Evolutionary conservation across 805 yeast genomes (phyloP), one percentile per base, ranked within the genome.

Genomic region (Torulaspora franciscae): DNA sequence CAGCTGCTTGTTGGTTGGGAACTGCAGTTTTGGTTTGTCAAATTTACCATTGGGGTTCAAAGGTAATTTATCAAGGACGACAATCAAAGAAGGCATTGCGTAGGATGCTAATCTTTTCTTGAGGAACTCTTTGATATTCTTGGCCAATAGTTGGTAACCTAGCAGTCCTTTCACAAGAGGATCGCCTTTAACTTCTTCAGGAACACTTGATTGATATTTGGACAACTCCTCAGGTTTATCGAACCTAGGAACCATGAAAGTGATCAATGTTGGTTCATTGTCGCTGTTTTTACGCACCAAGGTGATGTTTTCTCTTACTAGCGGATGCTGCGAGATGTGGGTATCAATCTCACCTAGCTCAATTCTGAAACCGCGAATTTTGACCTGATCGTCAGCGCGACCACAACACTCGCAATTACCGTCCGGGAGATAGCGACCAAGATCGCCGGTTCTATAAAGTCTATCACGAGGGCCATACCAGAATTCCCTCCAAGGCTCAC

Each of bases 321-420:
- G 70, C 2, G 93, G 85, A 70, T 90, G 96, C 65, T 89, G 96
- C 10, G 97, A 89, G 50, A 93, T 78, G 63, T 93, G 96, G 11
- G 99, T 93, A 66, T 93, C 98, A 62, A 93, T 95, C 69, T 93
- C 99, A 48, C 99, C 99, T 45, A 93, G 74, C 69, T 93, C 99
- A 52, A 93, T 95, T 69, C 99, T 80, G 79, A 93, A 95, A 1
- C 99, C 99, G 71, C 99, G 81, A 55, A 93, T 93, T 67, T 93
- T 93, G 49, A 93, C 96, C 68, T 93, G 99, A 64, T 91, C 98
- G 69, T 93, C 99, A 23, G 99, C 99, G 65, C 99, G 80, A 48
- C 99, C 99, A 64, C 95, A 85, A 66, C 97, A 91, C 72, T 93
- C 99, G 56, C 93, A 89, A 69, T 93, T 87, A 46, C 99, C 99